These are phyloP conservation scores for Yamadazyma epiphylla DNA, from an alignment of 1,139 yeast species.

Conservation along the genomic window DNA sequence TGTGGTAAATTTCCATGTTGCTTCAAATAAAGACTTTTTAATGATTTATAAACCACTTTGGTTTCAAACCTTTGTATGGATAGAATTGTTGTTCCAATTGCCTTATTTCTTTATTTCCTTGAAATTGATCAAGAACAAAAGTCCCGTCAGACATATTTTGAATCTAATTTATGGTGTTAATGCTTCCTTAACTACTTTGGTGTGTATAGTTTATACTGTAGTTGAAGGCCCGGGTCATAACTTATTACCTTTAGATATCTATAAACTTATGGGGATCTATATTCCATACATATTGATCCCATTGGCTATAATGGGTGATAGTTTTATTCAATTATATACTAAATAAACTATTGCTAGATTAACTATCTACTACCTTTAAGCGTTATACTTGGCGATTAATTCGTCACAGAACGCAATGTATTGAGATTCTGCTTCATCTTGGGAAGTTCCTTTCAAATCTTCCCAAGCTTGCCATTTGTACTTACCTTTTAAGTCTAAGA, in stretches of 20 bases:
- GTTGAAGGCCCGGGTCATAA: conserved; percentile 29
- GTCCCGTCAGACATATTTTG: conserved; percentile 41
- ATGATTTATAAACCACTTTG: conserved; percentile 55
- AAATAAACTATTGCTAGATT: neutral
- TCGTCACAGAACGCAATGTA: conserved; percentile 75
- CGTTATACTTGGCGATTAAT: conserved; percentile 48
- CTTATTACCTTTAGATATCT: conserved; percentile 30
- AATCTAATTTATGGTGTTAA: conserved; percentile 70
- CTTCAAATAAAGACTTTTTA: conserved; percentile 66
- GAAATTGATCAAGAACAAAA: conserved; percentile 12
- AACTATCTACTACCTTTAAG: conserved; percentile 11
- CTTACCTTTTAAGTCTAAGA: conserved; percentile 90
- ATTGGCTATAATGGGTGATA: conserved; percentile 48
- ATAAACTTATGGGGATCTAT: conserved; percentile 50
- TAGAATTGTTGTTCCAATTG: conserved; percentile 71
- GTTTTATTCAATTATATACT: conserved; percentile 1
- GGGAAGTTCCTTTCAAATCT: conserved; percentile 75
- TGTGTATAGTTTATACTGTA: conserved; percentile 52
- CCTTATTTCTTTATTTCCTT: conserved; percentile 60
- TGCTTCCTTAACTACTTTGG: conserved; percentile 69
- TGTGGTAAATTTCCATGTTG: conserved; percentile 56
- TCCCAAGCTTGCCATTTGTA: conserved; percentile 99
- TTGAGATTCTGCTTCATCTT: conserved; percentile 87
- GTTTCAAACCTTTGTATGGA: conserved; percentile 65
- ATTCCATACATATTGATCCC: conserved; percentile 71